Evolutionary conservation across 768 basidiomycete species (phyloP).

Genomic region (Tulasnella sp.): DNA sequence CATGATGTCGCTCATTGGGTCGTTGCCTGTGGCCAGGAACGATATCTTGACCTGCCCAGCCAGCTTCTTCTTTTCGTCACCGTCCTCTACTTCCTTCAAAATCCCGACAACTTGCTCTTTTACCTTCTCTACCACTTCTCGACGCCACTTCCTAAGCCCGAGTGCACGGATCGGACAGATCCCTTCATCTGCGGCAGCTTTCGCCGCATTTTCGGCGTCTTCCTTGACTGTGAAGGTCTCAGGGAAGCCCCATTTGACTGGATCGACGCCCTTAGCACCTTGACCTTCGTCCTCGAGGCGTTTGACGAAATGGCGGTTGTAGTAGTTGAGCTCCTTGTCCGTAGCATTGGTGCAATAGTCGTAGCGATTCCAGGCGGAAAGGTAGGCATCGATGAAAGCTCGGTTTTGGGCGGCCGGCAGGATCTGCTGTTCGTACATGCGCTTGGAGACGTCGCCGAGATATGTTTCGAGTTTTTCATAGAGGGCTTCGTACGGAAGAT

Average conservation of each 20-base stretch:
- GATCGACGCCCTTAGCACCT: conserved; percentile 4
- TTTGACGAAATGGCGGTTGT: conserved; percentile 23
- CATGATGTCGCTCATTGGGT: conserved; percentile 6
- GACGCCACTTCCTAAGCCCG: conserved; percentile 23
- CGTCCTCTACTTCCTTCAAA: not conserved
- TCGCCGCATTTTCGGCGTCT: not conserved
- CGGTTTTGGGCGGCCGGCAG: not conserved
- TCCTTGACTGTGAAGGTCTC: not conserved
- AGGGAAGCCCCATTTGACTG: conserved; percentile 25
- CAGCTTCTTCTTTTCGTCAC: conserved; percentile 1
- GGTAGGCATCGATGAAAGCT: conserved; percentile 10
- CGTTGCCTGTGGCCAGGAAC: conserved; percentile 9
- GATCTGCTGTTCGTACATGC: not conserved
- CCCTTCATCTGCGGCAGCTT: conserved; percentile 18
- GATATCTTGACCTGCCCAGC: conserved; percentile 19
- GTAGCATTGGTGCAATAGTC: conserved; percentile 9
- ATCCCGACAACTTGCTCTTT: not conserved
- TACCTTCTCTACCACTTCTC: not conserved
- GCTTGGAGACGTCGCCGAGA: conserved; percentile 5
- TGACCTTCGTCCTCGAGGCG: conserved; percentile 26
- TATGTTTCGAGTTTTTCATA: conserved; percentile 10
- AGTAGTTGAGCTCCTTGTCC: conserved; percentile 14
- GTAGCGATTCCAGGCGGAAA: conserved; percentile 29
- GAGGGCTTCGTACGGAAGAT: not conserved
- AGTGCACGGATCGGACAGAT: conserved; percentile 11